Base-by-base conservation (phyloP, 2,329 filamentous ascomycete species). In the Fulvia fulva region DNA sequence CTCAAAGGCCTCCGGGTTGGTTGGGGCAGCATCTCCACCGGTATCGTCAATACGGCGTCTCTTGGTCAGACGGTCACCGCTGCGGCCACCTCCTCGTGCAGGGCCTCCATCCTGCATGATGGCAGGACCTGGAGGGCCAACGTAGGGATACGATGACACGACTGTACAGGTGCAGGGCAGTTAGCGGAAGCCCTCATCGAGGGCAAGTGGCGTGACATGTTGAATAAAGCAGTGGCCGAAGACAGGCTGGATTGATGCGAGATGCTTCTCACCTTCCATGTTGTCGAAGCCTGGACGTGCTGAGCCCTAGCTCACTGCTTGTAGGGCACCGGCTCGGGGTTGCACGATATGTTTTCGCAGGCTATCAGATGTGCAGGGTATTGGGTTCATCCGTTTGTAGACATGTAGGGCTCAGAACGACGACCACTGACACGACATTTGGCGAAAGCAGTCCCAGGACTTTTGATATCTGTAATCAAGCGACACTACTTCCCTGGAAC, bases 401-500 rank as follows among this genome's bases (percentile, higher is more conserved):
- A 41, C 37, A 41, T 7, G 37, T 19, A 41, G 37, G 37, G 37
- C 16, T 41, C 37, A 4, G 46, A 37, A 19, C 55, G 60, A 9
- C 51, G 58, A 11, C 30, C 54, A n/a, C n/a, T n/a, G n/a, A n/a
- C n/a, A n/a, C n/a, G n/a, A n/a, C n/a, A n/a, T n/a, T n/a, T n/a
- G n/a, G n/a, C n/a, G n/a, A n/a, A n/a, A n/a, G 23, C 55, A 55
- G 5, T 64, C 55, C 21, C 52, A 58, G 50, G 62, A 64, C 3
- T 46, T 30, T 47, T 60, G 46, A 41, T 62, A 14, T 64, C 62
- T 25, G 59, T 52, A n/a, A 56, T 53, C 6, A 62, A 57, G 2
- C 60, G 6, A 63, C 57, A 46, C 51, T 58, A 1, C 60, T n/a
- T n/a, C n/a, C n/a, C n/a, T n/a, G n/a, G n/a, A n/a, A n/a, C n/a